Conservation (phyloP, 768 basidiomycete species). For the Galerina marginata region DNA sequence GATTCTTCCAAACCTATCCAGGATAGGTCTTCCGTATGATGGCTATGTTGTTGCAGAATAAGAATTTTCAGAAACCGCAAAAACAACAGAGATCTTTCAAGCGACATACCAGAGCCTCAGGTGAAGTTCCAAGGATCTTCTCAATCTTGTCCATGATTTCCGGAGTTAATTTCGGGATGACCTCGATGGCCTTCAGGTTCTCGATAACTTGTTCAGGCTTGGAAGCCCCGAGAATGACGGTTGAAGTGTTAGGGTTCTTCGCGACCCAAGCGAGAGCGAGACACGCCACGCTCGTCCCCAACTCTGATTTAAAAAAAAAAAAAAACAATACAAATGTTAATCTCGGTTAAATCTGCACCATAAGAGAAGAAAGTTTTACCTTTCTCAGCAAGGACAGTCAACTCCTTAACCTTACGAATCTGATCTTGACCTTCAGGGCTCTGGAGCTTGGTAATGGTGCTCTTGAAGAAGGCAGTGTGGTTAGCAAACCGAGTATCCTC, state of each 20-base stretch:
- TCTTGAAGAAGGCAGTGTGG: constrained; percentile 58
- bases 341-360: background rate
- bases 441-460: constrained; percentile 56
- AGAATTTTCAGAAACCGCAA: background rate
- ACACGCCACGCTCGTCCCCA: constrained; percentile 56
- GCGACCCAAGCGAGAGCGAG: constrained; percentile 85
- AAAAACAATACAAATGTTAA: background rate
- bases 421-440: constrained; percentile 65
- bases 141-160: constrained; percentile 74
- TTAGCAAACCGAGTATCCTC: constrained; percentile 69
- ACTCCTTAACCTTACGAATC: constrained; percentile 69
- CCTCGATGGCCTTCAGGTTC: constrained; percentile 74
- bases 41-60: background rate
- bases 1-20: constrained; percentile 15
- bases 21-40: constrained; percentile 9
- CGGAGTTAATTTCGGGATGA: constrained; percentile 74
- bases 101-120: constrained; percentile 42
- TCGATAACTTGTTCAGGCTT: constrained; percentile 67
- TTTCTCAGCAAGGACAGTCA: constrained; percentile 67
- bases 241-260: constrained; percentile 68
- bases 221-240: constrained; percentile 73
- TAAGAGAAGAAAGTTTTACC: constrained; percentile 29
- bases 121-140: constrained; percentile 61
- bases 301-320: constrained; percentile 22
- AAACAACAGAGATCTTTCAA: background rate